Conservation (phyloP, 2,329 filamentous ascomycete species). For the Calonectria hongkongensis region DNA sequence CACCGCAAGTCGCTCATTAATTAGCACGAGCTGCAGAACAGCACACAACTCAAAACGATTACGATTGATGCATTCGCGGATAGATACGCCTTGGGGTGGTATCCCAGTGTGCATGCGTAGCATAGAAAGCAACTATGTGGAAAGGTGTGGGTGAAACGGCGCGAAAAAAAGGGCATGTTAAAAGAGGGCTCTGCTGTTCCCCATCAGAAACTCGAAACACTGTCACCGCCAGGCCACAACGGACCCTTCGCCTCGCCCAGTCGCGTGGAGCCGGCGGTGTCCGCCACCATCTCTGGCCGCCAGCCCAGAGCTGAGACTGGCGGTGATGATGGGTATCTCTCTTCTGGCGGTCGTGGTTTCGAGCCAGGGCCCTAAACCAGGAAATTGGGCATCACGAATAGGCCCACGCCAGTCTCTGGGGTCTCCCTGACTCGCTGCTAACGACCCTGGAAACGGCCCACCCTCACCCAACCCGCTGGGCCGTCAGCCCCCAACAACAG, state of each 20-base stretch:
- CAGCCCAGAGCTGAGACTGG: slow-evolving; percentile 51
- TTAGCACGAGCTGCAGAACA: slow-evolving; percentile 20
- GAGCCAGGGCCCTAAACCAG: slow-evolving; percentile 47
- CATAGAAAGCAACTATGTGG: slow-evolving; percentile 15
- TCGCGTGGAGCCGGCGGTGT: slow-evolving; percentile 49
- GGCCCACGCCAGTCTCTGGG: slow-evolving; percentile 42
- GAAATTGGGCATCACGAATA: slow-evolving; percentile 49
- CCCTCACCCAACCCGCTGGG: slow-evolving; percentile 55
- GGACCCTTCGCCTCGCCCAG: slow-evolving; percentile 48
- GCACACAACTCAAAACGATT: slow-evolving; percentile 7
- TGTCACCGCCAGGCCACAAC: slow-evolving; percentile 52
- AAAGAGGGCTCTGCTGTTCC: slow-evolving; percentile 29
- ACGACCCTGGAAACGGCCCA: slow-evolving; percentile 48
- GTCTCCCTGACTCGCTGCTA: slow-evolving; percentile 51
- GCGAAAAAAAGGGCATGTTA: slow-evolving; percentile 39
- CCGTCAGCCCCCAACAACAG: slow-evolving; percentile 55
- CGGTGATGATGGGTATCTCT: slow-evolving; percentile 49
- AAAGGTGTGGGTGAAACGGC: slow-evolving; percentile 19
- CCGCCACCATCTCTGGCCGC: slow-evolving; percentile 46
- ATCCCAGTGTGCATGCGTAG: not conserved
- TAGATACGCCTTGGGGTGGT: slow-evolving; percentile 26
- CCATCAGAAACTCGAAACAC: slow-evolving; percentile 56
- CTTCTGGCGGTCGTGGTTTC: slow-evolving; percentile 47
- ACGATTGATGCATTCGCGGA: slow-evolving; percentile 16
- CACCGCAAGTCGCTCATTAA: slow-evolving; percentile 18